Evolutionary conservation across 2,329 filamentous ascomycete genomes (phyloP).

Genomic region (Diaporthe ampelina): DNA sequence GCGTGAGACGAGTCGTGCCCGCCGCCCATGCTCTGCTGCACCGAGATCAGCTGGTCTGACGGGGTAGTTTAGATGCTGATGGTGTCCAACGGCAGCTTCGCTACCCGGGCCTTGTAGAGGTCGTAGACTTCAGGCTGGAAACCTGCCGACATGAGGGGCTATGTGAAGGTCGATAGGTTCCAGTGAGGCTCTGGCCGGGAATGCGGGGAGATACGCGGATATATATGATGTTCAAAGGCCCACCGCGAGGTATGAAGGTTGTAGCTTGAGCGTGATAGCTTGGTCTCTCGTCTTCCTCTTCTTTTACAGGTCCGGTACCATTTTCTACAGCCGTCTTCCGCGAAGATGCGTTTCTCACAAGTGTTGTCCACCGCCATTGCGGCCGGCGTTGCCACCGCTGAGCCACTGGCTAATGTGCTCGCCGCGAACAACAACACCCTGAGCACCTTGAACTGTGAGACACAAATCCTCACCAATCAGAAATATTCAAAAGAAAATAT

Average conservation of each 20-base stretch:
- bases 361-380: slow-evolving; percentile 26
- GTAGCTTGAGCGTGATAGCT: slow-evolving; percentile 1
- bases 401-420: slow-evolving; percentile 36
- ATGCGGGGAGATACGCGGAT: not conserved
- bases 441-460: slow-evolving; percentile 38
- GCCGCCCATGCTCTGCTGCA: slow-evolving; percentile 3
- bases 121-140: slow-evolving; percentile 33
- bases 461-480: no score
- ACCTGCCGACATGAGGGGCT: slow-evolving; percentile 9
- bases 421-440: slow-evolving; percentile 36
- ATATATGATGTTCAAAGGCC: slow-evolving; percentile 11
- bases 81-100: slow-evolving; percentile 24
- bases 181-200: not conserved
- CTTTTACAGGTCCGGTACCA: slow-evolving; percentile 16
- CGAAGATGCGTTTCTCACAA: slow-evolving; percentile 35
- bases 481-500: not conserved
- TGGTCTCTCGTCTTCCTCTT: not conserved
- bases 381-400: slow-evolving; percentile 31
- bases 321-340: slow-evolving; percentile 16
- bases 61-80: slow-evolving; percentile 8
- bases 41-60: slow-evolving; percentile 21
- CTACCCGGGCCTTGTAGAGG: slow-evolving; percentile 28
- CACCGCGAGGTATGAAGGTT: not conserved
- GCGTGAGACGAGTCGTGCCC: slow-evolving; percentile 10
- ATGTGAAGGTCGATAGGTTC: not conserved